Conservation (phyloP, 164 flowering plant genomes). For the Taxillus chinensis region DNA sequence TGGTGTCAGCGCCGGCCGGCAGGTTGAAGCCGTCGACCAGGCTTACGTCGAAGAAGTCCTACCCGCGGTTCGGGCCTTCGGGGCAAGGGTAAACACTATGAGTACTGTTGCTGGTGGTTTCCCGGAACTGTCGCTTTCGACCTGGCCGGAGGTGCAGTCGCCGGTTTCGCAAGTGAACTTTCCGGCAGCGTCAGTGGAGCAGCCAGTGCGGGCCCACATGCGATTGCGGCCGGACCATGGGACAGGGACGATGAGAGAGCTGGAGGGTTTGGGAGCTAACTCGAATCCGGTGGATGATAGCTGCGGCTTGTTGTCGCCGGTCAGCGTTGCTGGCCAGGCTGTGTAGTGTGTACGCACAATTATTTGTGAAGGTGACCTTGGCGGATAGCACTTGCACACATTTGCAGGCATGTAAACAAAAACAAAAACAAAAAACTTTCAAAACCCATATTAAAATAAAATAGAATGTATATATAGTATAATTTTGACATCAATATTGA, state of each 20-base stretch:
- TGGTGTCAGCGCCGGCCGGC: slow-evolving; percentile 1
- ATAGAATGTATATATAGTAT: too few species aligned
- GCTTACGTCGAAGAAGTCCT: slow-evolving; percentile 28
- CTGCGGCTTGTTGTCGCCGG: slow-evolving; percentile 14
- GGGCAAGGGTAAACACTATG: slow-evolving; percentile 23
- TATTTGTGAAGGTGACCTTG: slow-evolving; percentile 22
- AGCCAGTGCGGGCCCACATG: slow-evolving; percentile 33
- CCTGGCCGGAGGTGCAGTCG: slow-evolving; percentile 25
- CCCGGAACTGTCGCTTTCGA: slow-evolving; percentile 21
- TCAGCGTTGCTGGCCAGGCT: slow-evolving; percentile 31
- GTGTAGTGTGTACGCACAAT: slow-evolving; percentile 11
- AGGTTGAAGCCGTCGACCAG: slow-evolving; percentile 34
- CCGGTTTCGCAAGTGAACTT: slow-evolving; percentile 22
- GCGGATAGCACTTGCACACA: not conserved
- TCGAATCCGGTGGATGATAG: slow-evolving; percentile 20
- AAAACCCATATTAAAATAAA: too few species aligned
- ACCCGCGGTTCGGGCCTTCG: not conserved
- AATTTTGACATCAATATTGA: too few species aligned
- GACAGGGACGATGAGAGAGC: slow-evolving; percentile 5
- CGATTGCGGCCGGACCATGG: slow-evolving; percentile 34
- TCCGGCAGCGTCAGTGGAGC: slow-evolving; percentile 16
- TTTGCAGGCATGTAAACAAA: too few species aligned
- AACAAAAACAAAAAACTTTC: too few species aligned
- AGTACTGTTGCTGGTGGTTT: slow-evolving; percentile 16
- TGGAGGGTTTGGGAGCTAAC: slow-evolving; percentile 12